phyloP scores from a whole-genome alignment of 2,329 filamentous ascomycete species.

The Sclerotinia borealis region DNA sequence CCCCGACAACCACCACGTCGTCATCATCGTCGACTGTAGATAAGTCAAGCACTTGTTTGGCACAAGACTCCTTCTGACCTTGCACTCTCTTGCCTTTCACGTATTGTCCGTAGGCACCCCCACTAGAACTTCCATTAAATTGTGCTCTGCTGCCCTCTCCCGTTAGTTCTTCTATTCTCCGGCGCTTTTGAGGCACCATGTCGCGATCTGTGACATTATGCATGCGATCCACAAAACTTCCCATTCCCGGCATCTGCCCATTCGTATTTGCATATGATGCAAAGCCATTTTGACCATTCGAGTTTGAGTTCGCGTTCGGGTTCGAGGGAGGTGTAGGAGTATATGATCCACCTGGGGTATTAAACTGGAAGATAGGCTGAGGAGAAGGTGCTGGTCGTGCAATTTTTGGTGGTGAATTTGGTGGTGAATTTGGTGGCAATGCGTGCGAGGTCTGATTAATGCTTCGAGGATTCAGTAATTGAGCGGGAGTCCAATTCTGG shows the following conservation, averaged over 20 bases:
- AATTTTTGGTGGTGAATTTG: constrained; percentile 10
- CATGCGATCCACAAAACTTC: constrained; percentile 65
- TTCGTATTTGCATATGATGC: constrained; percentile 21
- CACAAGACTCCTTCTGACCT: constrained; percentile 32
- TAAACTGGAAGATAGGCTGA: constrained; percentile 29
- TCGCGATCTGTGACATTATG: constrained; percentile 68
- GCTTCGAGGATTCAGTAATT: constrained; percentile 39
- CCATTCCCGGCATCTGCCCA: constrained; percentile 38
- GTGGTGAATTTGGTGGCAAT: not conserved
- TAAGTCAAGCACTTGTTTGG: constrained; percentile 38
- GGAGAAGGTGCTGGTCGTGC: constrained; percentile 12
- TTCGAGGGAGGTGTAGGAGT: constrained; percentile 2
- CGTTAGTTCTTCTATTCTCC: constrained; percentile 46
- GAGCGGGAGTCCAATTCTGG: constrained; percentile 37
- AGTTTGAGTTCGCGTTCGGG: not conserved
- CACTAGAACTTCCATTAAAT: constrained; percentile 44
- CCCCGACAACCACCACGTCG: constrained; percentile 48
- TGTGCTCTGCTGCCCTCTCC: constrained; percentile 38
- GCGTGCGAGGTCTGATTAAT: not conserved
- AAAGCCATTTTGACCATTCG: constrained; percentile 17
- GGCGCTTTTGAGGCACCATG: constrained; percentile 57
- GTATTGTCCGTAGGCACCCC: constrained; percentile 58
- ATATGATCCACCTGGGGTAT: constrained; percentile 24
- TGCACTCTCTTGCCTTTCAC: constrained; percentile 54
- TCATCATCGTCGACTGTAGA: constrained; percentile 51